Conservation (phyloP, 768 basidiomycete species). For the Trametes meyenii region DNA sequence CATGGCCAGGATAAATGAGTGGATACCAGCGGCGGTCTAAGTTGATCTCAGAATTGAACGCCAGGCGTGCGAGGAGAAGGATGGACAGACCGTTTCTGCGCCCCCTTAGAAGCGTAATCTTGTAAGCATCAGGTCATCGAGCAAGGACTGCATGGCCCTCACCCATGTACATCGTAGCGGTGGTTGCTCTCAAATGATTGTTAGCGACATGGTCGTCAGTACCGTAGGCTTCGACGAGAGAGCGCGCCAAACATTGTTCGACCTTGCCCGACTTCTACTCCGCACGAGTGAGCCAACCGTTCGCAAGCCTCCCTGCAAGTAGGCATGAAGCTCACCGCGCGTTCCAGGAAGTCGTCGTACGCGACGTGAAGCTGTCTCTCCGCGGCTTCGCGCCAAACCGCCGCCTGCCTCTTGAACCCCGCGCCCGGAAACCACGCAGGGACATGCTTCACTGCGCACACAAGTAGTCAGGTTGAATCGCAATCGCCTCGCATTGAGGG, state of each 20-base stretch:
- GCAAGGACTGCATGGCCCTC: neutral
- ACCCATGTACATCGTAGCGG: constrained; percentile 20
- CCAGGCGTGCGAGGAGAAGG: neutral
- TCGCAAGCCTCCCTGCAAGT: neutral
- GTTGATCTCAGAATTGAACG: neutral
- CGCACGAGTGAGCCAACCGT: neutral
- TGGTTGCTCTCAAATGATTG: neutral
- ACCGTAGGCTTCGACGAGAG: constrained; percentile 4
- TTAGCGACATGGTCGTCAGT: neutral
- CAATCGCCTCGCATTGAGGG: neutral
- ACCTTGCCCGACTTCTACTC: neutral
- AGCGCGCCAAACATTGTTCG: constrained; percentile 3
- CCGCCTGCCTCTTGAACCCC: constrained; percentile 27
- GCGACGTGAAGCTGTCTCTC: constrained; percentile 29
- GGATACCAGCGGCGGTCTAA: constrained; percentile 54
- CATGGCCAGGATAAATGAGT: constrained; percentile 69
- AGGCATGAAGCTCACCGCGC: neutral
- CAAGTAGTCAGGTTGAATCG: neutral
- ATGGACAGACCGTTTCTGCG: constrained; percentile 4
- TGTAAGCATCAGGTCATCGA: neutral
- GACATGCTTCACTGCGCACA: constrained; percentile 26
- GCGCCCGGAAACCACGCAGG: constrained; percentile 36
- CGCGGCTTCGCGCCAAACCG: constrained; percentile 22
- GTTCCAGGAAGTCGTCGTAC: constrained; percentile 20
- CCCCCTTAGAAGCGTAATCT: neutral